Base-by-base conservation (phyloP, 371 early-diverging fungal species). In the Syncephalastrum monosporum region DNA sequence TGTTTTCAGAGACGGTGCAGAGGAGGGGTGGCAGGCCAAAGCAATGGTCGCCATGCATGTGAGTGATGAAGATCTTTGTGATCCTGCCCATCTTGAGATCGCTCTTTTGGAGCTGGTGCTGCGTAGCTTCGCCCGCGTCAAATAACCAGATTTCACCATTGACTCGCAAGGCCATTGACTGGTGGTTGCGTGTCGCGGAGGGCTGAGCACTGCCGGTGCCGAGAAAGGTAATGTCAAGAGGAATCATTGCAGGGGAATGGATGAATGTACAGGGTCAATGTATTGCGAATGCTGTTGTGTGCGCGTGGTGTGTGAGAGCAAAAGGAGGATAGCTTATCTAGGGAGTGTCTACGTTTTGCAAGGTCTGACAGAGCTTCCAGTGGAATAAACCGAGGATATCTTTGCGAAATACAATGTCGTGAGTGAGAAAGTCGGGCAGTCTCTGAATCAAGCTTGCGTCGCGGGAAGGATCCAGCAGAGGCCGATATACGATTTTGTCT, bases 51-150 rank as follows among this genome's bases (percentile, higher is more conserved):
- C 84, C 84, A 50, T 86, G 86, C 71, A 86, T 70, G 50, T 86
- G 86, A 0, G 83, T 84, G 29, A 86, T 75, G 43, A 86, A 84
- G 7, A 86, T 56, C 23, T 70, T 69, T 4, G 64, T 69, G 41
- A 85, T 67, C 16, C 71, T 69, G 5, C 80, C 65, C 65, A 74
- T 74, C 33, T 66, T 72, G 14, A 79, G 38, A 13, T 61, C 53
- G 38, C 74, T 74, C 51, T 75, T 74, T 58, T 82, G 75, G 15
- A 86, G 57, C 49, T 89, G 92, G 60, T 84, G 81, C 42, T 85
- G 79, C 0, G 89, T 87, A 44, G 84, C 90, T 68, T 91, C 92
- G 38, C 92, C 92, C 58, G 87, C 86, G 60, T 91, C 92, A 58
- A 91, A 78, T 27, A 91, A 57, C 76, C 81, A 82, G 44, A 79